These are phyloP conservation scores for Phytophthora aleatoria DNA, from an alignment of 352 stramenopile genomes.

Conservation along the genomic window DNA sequence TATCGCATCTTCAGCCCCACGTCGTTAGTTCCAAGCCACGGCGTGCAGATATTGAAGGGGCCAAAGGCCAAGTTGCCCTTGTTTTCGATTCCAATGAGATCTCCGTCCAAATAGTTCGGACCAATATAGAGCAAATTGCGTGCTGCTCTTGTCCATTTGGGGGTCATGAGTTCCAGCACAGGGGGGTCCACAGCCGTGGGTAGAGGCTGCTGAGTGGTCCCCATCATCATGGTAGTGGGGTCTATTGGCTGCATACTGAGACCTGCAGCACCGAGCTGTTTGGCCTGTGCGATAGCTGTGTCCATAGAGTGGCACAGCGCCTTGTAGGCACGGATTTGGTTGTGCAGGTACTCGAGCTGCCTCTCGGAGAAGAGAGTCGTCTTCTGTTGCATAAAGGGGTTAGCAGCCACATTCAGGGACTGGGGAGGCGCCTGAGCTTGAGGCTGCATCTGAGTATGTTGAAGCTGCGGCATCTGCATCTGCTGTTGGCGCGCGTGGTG, in stretches of 20 bases:
- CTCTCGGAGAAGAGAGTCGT: slow-evolving; percentile 82
- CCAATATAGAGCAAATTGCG: slow-evolving; percentile 64
- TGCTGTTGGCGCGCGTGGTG: slow-evolving; percentile 34
- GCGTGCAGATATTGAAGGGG: slow-evolving; percentile 58
- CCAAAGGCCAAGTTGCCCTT: slow-evolving; percentile 64
- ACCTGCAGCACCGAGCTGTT: slow-evolving; percentile 19
- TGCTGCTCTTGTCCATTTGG: slow-evolving; percentile 65
- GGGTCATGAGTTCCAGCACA: slow-evolving; percentile 46
- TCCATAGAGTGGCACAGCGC: slow-evolving; percentile 86
- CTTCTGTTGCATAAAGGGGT: slow-evolving; percentile 73
- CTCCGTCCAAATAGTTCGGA: slow-evolving; percentile 68
- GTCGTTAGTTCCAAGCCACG: slow-evolving; percentile 72
- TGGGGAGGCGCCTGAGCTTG: neutral
- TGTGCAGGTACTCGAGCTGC: slow-evolving; percentile 84
- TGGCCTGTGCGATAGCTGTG: slow-evolving; percentile 45
- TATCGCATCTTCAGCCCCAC: slow-evolving; percentile 77
- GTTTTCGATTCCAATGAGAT: slow-evolving; percentile 61
- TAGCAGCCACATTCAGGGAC: slow-evolving; percentile 52
- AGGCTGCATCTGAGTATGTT: slow-evolving; percentile 23
- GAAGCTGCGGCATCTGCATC: slow-evolving; percentile 11
- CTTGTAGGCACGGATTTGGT: slow-evolving; percentile 88
- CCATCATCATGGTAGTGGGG: slow-evolving; percentile 2
- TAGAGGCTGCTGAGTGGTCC: neutral
- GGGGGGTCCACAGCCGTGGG: slow-evolving; percentile 9
- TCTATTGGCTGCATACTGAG: slow-evolving; percentile 7